phyloP scores from a whole-genome alignment of 805 yeast genomes.

The Brettanomyces bruxellensis region DNA sequence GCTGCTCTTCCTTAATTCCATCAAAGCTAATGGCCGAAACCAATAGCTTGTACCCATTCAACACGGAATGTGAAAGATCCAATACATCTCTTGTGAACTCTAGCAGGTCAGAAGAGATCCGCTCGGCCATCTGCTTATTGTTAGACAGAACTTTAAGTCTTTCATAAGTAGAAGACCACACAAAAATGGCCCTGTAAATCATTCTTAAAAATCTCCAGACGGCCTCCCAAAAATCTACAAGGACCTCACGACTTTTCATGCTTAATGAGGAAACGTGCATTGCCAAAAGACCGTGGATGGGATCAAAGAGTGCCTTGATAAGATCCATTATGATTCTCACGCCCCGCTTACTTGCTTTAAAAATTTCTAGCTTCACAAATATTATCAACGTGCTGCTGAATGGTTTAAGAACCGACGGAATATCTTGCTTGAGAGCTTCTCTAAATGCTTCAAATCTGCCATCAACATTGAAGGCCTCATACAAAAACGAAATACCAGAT shows the following conservation, averaged over 20 bases:
- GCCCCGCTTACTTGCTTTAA: conserved; percentile 33
- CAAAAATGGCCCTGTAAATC: conserved; percentile 56
- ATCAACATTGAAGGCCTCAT: conserved; percentile 69
- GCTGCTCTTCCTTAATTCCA: conserved; percentile 10
- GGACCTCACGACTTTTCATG: conserved; percentile 11
- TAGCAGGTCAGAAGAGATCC: conserved; percentile 14
- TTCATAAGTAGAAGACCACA: conserved; percentile 54
- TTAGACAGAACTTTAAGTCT: conserved; percentile 12
- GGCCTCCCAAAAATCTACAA: conserved; percentile 50
- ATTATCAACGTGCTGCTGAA: conserved; percentile 18
- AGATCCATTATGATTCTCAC: conserved; percentile 72
- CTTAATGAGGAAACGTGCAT: conserved; percentile 5
- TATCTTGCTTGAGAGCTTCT: conserved; percentile 36
- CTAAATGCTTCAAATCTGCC: conserved; percentile 75
- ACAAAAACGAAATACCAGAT: conserved; percentile 59
- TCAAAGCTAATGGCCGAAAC: conserved; percentile 17
- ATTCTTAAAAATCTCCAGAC: conserved; percentile 68
- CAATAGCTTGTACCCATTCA: conserved; percentile 57
- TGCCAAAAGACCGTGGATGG: conserved; percentile 48
- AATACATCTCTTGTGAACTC: conserved; percentile 84
- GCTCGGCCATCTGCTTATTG: conserved; percentile 14
- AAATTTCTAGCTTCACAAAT: conserved; percentile 11
- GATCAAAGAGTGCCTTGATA: conserved; percentile 50
- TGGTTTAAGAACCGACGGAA: conserved; percentile 39
- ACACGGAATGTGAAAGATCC: conserved; percentile 60